These are phyloP conservation scores for Petunia secreta DNA, from an alignment of 257 asterid species.

Conservation along the genomic window DNA sequence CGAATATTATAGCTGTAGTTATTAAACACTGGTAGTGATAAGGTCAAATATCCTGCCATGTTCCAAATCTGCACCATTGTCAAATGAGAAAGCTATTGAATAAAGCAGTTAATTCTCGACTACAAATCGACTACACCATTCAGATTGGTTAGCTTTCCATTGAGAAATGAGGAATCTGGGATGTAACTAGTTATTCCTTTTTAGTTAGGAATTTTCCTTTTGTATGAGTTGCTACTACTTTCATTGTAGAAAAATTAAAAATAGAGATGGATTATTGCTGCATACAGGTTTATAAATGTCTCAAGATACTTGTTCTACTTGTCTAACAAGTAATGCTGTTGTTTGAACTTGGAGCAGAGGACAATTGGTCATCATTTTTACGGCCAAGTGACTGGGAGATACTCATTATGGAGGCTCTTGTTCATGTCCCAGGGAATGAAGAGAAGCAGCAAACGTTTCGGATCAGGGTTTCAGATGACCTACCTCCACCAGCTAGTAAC, in stretches of 20 bases:
- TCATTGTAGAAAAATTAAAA: background rate
- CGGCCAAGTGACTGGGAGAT: slow-evolving; percentile 83
- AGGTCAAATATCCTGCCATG: no score
- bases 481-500: slow-evolving; percentile 48
- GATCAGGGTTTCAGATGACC: slow-evolving; percentile 56
- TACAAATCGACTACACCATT: no score
- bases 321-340: background rate
- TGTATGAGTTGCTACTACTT: background rate
- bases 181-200: no score
- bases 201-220: background rate
- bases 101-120: no score
- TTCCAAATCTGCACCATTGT: no score
- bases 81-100: no score
- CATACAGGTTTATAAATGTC: slow-evolving; percentile 2
- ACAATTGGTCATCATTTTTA: slow-evolving; percentile 58
- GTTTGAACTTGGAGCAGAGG: slow-evolving; percentile 50
- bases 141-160: no score
- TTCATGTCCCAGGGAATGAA: slow-evolving; percentile 75
- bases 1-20: no score
- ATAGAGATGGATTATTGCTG: background rate
- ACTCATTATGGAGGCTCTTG: slow-evolving; percentile 88
- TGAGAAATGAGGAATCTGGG: no score
- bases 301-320: background rate
- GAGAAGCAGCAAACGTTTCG: slow-evolving; percentile 73
- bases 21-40: no score